Conservation (phyloP, 208 protist genomes). For the Trypanosoma melophagium region DNA sequence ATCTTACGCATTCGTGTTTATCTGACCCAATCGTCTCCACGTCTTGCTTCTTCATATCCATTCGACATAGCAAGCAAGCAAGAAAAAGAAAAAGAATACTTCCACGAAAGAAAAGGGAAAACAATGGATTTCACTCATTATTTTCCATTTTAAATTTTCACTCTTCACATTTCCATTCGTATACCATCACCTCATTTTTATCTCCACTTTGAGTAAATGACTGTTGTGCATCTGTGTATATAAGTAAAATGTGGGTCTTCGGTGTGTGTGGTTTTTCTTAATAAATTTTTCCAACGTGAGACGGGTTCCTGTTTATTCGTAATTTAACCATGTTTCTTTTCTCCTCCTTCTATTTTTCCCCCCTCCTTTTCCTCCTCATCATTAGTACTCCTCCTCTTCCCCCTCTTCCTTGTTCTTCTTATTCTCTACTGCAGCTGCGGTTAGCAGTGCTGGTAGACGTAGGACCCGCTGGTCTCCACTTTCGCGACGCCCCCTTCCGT, state of each 20-base stretch:
- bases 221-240: no score
- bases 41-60: no score
- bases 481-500: constrained; percentile 65
- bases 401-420: neutral
- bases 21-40: no score
- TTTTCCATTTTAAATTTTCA: neutral
- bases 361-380: neutral
- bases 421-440: neutral
- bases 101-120: no score
- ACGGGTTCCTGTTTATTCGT: no score
- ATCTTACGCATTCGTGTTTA: no score
- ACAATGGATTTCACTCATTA: neutral
- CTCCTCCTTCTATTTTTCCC: no score
- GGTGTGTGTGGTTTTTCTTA: neutral
- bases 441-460: constrained; percentile 76
- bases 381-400: neutral
- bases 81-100: no score
- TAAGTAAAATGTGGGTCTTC: neutral
- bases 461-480: constrained; percentile 59
- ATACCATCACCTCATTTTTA: neutral
- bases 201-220: no score
- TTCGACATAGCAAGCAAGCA: no score
- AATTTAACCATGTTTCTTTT: no score
- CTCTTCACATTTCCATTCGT: neutral
- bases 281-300: no score